Evolutionary conservation across 1,284 basidiomycete genomes (phyloP), one percentile per base, ranked within the genome.

Genomic region (Malassezia arunalokei): DNA sequence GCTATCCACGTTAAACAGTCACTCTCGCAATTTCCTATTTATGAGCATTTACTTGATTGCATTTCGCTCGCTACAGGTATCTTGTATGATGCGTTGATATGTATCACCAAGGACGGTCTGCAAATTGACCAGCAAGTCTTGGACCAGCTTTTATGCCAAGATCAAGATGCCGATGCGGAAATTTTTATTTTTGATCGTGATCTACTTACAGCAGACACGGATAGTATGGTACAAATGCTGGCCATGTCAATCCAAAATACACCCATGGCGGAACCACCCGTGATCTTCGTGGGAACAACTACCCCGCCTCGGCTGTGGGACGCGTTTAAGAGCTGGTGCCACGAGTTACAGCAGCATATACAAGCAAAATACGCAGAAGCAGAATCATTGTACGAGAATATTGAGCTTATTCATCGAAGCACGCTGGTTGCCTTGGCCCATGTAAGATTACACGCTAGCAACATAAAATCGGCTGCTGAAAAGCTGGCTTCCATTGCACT

Each of bases 171-270:
- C 14, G 40, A 8, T 14, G 5, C 5, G 15, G 63, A 68, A 38
- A 61, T 71, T 43, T 73, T 65, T 43, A 60, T 73, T 37, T 73
- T 62, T 58, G 68, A 71, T 42, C 62, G 68, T 24, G 65, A 73
- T 38, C 68, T 65, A 33, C 60, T 73, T 27, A 66, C 51, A 29
- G 60, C 63, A 9, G 66, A 73, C 14, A 57, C 62, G 5, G 64
- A 67, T 8, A 49, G 51, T 12, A 41, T 70, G 8, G 62, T 63
- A 4, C 51, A 58, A 9, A 63, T 68, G 45, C 56, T 71, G 8
- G 65, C 61, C 3, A 46, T 61, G 20, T 46, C 45, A n/a, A n/a
- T 58, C 11, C 38, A 39, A 12, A 55, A 64, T n/a, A 58, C 61
- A 17, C 51, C 56, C 3, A 47, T 32, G 12, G 42, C 51, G 1